Conservation (phyloP, 2,329 filamentous ascomycete genomes). For the Epichloe coenophiala region DNA sequence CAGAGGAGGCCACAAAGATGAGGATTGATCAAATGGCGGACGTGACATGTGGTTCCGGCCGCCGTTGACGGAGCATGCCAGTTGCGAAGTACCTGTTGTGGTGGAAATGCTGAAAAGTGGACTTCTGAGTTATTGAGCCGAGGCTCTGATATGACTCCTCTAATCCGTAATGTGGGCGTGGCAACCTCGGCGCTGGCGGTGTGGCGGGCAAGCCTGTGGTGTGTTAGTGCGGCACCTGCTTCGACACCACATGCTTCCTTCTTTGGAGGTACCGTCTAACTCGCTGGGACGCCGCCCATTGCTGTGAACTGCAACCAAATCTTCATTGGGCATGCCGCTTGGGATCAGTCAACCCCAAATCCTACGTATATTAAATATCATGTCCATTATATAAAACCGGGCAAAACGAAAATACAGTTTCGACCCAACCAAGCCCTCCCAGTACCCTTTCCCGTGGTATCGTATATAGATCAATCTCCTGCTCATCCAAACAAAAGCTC, state of each 20-base stretch:
- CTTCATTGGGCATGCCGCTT: too few relatives aligned
- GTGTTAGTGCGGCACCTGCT: too few relatives aligned
- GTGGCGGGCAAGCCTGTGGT: too few relatives aligned
- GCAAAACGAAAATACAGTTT: background rate
- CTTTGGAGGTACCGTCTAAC: too few relatives aligned
- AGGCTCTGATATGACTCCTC: background rate
- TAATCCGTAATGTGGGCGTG: too few relatives aligned
- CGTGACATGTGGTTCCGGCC: slow-evolving; percentile 10
- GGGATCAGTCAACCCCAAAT: too few relatives aligned
- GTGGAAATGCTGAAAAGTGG: background rate
- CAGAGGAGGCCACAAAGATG: slow-evolving; percentile 1
- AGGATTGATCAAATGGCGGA: slow-evolving; percentile 2
- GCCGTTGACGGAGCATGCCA: slow-evolving; percentile 4
- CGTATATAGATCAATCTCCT: background rate
- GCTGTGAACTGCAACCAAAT: too few relatives aligned
- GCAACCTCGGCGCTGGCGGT: background rate
- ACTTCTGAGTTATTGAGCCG: slow-evolving; percentile 2
- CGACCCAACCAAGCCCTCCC: background rate
- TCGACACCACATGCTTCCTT: too few relatives aligned
- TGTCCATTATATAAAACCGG: background rate
- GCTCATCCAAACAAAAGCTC: background rate
- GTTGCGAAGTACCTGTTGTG: background rate
- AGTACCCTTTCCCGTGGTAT: background rate
- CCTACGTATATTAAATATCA: background rate
- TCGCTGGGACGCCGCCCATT: too few relatives aligned